Conservation (phyloP, 148 eudicot genomes). For the Spergularia marina region DNA sequence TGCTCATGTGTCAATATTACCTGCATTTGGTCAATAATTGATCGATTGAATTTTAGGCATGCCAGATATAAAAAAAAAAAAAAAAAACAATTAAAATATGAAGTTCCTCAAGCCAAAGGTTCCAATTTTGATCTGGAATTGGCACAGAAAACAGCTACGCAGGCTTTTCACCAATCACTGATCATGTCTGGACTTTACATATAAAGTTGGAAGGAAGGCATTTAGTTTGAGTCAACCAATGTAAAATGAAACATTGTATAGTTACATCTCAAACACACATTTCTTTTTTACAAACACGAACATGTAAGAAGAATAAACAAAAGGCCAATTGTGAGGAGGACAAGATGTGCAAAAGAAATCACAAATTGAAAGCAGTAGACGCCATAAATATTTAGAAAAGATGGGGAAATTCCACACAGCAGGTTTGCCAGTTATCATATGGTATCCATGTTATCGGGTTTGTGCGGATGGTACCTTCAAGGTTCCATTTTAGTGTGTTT, state of each 20-base stretch:
- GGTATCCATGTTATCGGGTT: too few relatives aligned
- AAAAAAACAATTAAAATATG: too few relatives aligned
- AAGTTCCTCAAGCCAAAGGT: background rate
- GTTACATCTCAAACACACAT: constrained; percentile 3
- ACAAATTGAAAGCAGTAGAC: background rate
- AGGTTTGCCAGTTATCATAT: too few relatives aligned
- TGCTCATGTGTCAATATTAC: constrained; percentile 94
- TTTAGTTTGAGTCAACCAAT: too few relatives aligned
- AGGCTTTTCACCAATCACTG: background rate
- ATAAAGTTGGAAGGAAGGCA: background rate
- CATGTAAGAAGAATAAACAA: background rate
- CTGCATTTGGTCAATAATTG: constrained; percentile 42
- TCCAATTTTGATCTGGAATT: background rate
- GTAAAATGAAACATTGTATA: background rate
- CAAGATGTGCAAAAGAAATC: background rate
- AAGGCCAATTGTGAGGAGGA: background rate
- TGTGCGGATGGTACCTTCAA: too few relatives aligned
- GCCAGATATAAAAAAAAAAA: background rate
- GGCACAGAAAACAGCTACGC: too few relatives aligned
- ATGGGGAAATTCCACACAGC: too few relatives aligned
- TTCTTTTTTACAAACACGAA: background rate
- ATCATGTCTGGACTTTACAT: background rate
- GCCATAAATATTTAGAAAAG: background rate
- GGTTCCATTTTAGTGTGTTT: too few relatives aligned
- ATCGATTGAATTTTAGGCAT: constrained; percentile 9